Base-by-base conservation (phyloP, 768 basidiomycete genomes). In the Rhizopogon vulgaris region DNA sequence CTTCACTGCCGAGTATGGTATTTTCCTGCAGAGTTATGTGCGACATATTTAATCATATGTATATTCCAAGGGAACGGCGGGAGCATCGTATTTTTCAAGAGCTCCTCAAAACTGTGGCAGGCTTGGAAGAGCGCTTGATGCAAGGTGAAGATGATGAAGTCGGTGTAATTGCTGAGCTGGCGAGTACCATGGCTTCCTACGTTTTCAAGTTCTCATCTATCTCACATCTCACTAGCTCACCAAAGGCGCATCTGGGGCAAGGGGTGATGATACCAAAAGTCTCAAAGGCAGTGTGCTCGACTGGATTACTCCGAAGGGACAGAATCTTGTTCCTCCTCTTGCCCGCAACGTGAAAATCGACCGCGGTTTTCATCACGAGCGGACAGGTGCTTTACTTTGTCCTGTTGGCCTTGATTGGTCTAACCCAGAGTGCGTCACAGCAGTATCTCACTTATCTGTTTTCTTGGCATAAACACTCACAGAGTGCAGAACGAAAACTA, bases 241-340 rank as follows among this genome's bases (percentile, higher is more conserved):
- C 28, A 67, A 64, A 52, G 60, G 66, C 9, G 46, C 55, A 6
- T 53, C 54, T 30, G 47, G 60, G 9, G 59, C 62, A 2, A 41
- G 60, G 28, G 42, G 49, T 12, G 56, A 57, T n/a, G 39, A 57
- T 14, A 57, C 56, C 4, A 57, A 54, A 41, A 46, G 27, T 37
- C 55, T 42, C 56, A 67, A 66, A 52, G 47, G 54, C 3, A 52
- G 58, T 3, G 43, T 63, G 17, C 28, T 64, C 2, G 57, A 64
- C 30, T 66, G 64, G 63, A 63, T 67, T 7, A 60, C 55, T 8
- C 59, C 60, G 1, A 47, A 39, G 28, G 55, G 62, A 9, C 47
- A 57, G 12, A 24, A 53, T 10, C 47, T 62, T 1, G 39, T 6
- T 11, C 57, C 52, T n/a, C 41, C 34, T 38, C 36, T 49, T 24